Evolutionary conservation across 331 rosid genomes (phyloP).

Genomic region (Rhamnella rubrinervis): DNA sequence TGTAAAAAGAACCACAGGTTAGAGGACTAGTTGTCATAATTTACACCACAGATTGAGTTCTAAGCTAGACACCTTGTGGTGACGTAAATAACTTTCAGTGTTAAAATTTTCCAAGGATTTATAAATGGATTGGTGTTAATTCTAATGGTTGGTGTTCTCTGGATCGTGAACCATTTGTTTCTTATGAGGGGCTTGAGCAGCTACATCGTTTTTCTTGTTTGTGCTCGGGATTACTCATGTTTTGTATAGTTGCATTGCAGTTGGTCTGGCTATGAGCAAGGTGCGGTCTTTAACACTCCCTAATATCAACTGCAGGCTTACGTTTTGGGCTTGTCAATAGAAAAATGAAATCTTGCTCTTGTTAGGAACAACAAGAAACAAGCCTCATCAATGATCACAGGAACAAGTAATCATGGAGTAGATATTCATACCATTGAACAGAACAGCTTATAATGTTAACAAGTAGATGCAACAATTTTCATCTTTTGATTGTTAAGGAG

Average conservation of each 20-base stretch:
- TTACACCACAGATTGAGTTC: not conserved
- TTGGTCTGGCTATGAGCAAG: slow-evolving; percentile 98
- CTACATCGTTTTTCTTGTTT: slow-evolving; percentile 88
- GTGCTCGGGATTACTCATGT: slow-evolving; percentile 96
- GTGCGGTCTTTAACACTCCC: slow-evolving; percentile 35
- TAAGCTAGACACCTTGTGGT: no score
- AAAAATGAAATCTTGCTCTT: not conserved
- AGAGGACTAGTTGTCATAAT: not conserved
- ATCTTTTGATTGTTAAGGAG: not conserved
- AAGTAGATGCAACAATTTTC: not conserved
- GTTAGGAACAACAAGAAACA: no score
- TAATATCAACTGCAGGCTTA: not conserved
- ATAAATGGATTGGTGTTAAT: slow-evolving; percentile 2
- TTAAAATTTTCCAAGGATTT: not conserved
- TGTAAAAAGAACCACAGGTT: not conserved
- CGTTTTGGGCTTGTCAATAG: not conserved
- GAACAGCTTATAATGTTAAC: not conserved
- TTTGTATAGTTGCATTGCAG: slow-evolving; percentile 84
- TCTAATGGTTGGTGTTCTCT: slow-evolving; percentile 36
- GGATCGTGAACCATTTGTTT: slow-evolving; percentile 97
- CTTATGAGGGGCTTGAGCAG: slow-evolving; percentile 93
- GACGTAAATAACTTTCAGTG: slow-evolving; percentile 45
- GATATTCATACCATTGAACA: no score
- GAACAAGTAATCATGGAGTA: no score
- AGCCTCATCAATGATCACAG: no score